Base-by-base conservation (phyloP, 2,329 filamentous ascomycete genomes). In the Aspergillus sp. region DNA sequence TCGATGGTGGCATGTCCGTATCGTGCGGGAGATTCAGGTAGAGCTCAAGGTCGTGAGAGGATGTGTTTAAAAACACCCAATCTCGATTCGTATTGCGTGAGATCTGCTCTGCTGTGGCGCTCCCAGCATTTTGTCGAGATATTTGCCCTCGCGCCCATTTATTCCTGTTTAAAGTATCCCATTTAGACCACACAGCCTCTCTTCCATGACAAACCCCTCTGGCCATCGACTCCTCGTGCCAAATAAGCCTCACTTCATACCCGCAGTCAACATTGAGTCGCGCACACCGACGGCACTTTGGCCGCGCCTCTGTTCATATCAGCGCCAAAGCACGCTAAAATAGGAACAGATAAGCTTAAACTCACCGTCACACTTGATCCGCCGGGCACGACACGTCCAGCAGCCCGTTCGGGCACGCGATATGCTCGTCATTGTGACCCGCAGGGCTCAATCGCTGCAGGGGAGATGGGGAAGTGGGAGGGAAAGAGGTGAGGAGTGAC, bases 131-230 rank as follows among this genome's bases (percentile, higher is more conserved):
- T 19, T 19, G 19, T 19, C 50, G 23, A 19, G n/a, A 6, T 41
- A 5, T 23, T 0, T 25, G 48, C 1, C 23, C 48, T 38, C 19
- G 19, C 19, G 19, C 2, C 19, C 19, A 28, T 28, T 28, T 28
- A 28, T 7, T 28, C 6, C 17, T n/a, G 0, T 34, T 51, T 34
- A 11, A 22, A 1, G 4, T 22, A n/a, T 17, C 11, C 30, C 49
- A 9, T 34, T 30, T 25, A 22, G 34, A 41, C 34, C 34, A 41
- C 2, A 41, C 34, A 41, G 9, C 34, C 15, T 41, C 34, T 5
- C 69, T 54, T 22, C 69, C 71, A 66, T 72, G 71, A 45, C 68
- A 73, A 3, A 72, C 48, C 2, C 68, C 69, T 38, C 66, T 64
- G 7, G 70, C 66, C 34, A 71, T 45, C 8, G 66, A 70, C 54